phyloP scores from a whole-genome alignment of 2,329 filamentous ascomycete species.

The Scedosporium apiospermum region DNA sequence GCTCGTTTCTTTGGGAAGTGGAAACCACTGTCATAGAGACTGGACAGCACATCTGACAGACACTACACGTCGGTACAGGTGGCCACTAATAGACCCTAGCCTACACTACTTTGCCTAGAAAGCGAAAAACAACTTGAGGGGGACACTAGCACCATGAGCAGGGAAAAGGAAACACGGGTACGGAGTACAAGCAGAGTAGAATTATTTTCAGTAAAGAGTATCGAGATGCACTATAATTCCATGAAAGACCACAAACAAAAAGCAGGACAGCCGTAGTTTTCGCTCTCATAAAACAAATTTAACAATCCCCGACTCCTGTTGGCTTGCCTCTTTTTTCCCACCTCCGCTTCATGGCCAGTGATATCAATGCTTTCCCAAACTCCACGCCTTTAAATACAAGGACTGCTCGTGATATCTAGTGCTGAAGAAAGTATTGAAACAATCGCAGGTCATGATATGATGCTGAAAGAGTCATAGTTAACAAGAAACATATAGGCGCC shows the following conservation, averaged over 20 bases:
- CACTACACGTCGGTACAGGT: too few species aligned
- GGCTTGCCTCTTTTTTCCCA: background rate
- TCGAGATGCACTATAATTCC: background rate
- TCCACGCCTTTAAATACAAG: conserved; percentile 4
- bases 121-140: background rate
- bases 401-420: background rate
- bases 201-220: background rate
- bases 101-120: too few species aligned
- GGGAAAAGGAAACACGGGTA: too few species aligned
- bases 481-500: too few species aligned
- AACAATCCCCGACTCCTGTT: background rate
- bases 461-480: background rate
- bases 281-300: background rate
- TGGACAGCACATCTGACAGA: too few species aligned
- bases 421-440: background rate
- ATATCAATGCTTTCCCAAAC: conserved; percentile 2
- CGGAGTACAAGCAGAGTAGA: background rate
- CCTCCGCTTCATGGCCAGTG: background rate
- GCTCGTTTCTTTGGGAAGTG: too few species aligned
- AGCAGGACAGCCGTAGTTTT: background rate
- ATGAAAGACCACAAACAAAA: background rate
- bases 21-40: too few species aligned
- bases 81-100: too few species aligned
- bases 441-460: background rate
- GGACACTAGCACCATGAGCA: background rate